These are phyloP conservation scores for Candida ortonii DNA, from an alignment of 805 yeast species.

Conservation along the genomic window DNA sequence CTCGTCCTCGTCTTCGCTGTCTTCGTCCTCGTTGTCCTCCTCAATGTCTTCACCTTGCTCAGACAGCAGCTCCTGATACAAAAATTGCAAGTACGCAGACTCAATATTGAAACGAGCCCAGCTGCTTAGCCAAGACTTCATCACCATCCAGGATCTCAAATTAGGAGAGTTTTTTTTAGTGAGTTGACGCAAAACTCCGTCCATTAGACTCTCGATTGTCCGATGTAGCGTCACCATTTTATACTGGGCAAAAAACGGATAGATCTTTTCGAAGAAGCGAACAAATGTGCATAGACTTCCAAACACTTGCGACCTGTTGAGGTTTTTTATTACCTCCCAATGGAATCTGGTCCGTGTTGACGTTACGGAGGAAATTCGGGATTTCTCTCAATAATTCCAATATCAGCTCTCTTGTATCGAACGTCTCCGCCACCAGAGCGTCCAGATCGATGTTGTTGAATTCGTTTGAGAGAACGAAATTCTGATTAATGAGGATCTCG, in stretches of 20 bases:
- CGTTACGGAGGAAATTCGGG: no score
- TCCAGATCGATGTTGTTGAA: slow-evolving; percentile 3
- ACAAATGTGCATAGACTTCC: background rate
- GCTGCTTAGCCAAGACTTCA: slow-evolving; percentile 11
- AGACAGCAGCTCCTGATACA: slow-evolving; percentile 8
- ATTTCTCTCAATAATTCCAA: no score
- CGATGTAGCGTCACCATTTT: slow-evolving; percentile 2
- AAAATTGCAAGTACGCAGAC: slow-evolving; percentile 7
- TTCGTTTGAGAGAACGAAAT: slow-evolving; percentile 2
- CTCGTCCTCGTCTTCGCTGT: slow-evolving; percentile 1
- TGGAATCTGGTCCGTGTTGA: no score
- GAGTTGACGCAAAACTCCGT: slow-evolving; percentile 2
- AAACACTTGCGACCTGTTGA: no score
- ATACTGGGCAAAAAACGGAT: slow-evolving; percentile 2
- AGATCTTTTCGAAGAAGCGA: slow-evolving; percentile 4
- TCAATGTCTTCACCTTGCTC: slow-evolving; percentile 6
- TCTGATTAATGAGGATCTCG: slow-evolving; percentile 2
- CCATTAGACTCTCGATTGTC: slow-evolving; percentile 2
- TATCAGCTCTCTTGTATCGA: no score
- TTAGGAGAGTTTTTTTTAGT: slow-evolving; percentile 4
- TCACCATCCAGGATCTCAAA: slow-evolving; percentile 11
- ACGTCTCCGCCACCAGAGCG: slow-evolving; percentile 3
- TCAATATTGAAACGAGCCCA: slow-evolving; percentile 12
- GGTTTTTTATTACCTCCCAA: no score
- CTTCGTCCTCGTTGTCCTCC: slow-evolving; percentile 4